These are phyloP conservation scores for Nepenthes gracilis DNA, from an alignment of 148 eudicot genomes.

Conservation along the genomic window DNA sequence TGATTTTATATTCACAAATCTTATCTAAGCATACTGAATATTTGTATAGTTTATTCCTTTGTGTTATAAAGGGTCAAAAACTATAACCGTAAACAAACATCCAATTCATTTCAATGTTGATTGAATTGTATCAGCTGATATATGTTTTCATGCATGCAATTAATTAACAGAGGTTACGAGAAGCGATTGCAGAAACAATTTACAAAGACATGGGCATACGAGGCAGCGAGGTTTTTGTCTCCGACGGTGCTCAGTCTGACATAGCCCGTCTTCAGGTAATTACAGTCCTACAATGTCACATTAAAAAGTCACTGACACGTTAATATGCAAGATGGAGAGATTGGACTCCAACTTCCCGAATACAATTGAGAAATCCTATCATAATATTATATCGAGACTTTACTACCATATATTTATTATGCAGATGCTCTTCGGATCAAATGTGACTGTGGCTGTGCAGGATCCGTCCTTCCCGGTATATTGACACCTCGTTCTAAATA, in stretches of 20 bases:
- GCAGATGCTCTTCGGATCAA: constrained; percentile 67
- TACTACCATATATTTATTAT: neutral
- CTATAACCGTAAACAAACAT: no score
- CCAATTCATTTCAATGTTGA: no score
- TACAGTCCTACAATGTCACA: no score
- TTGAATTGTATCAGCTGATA: no score
- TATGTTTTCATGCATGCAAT: no score
- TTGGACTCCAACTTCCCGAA: neutral
- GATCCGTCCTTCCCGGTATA: constrained; percentile 87
- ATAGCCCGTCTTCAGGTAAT: constrained; percentile 79
- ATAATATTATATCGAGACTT: neutral
- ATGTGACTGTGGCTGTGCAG: constrained; percentile 58
- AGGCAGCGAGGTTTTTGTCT: constrained; percentile 50
- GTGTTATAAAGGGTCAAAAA: no score
- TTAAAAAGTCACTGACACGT: neutral
- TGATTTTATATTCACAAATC: no score
- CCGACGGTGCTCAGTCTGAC: constrained; percentile 88
- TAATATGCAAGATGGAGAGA: neutral
- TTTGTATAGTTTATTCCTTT: no score
- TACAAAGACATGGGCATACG: constrained; percentile 31
- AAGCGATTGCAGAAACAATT: constrained; percentile 50
- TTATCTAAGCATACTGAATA: no score
- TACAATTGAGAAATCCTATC: neutral
- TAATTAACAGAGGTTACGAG: constrained; percentile 39
- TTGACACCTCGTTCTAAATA: neutral